A percentile compares a stretch with the other conserved stretches of the same genome.
phyloP scores from a whole-genome alignment of 768 basidiomycete species.

The Gelatoporia subvermispora region DNA sequence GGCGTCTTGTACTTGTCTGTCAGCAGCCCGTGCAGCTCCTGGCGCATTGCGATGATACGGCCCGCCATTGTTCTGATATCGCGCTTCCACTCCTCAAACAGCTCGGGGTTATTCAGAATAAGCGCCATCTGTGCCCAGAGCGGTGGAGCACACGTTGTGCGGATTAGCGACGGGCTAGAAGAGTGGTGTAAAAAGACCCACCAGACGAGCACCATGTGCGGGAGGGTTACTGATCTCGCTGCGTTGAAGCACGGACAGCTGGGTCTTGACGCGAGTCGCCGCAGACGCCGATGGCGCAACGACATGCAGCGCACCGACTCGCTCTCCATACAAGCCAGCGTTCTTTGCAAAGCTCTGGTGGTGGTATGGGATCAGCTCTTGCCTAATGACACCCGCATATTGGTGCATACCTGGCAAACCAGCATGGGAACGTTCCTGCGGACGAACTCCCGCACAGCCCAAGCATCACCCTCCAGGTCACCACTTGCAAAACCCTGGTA shows the following conservation, averaged over 20 bases:
- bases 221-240: conserved; percentile 97
- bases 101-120: conserved; percentile 67
- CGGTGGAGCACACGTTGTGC: background rate
- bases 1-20: conserved; percentile 81
- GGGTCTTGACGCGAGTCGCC: conserved; percentile 72
- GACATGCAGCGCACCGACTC: conserved; percentile 90
- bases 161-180: background rate
- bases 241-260: conserved; percentile 86
- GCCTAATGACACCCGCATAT: background rate
- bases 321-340: conserved; percentile 92
- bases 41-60: conserved; percentile 89
- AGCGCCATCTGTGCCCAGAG: conserved; percentile 53
- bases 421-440: conserved; percentile 68
- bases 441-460: conserved; percentile 87
- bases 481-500: conserved; percentile 98
- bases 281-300: conserved; percentile 61
- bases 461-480: conserved; percentile 85
- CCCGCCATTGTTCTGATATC: conserved; percentile 93
- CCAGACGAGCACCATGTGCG: conserved; percentile 83
- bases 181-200: conserved; percentile 29
- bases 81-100: conserved; percentile 85
- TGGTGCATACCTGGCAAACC: conserved; percentile 77
- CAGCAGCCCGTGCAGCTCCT: conserved; percentile 67
- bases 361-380: too few relatives aligned
- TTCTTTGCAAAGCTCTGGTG: conserved; percentile 97